phyloP scores from a whole-genome alignment of 768 basidiomycete genomes.

The Mycena alexandri region DNA sequence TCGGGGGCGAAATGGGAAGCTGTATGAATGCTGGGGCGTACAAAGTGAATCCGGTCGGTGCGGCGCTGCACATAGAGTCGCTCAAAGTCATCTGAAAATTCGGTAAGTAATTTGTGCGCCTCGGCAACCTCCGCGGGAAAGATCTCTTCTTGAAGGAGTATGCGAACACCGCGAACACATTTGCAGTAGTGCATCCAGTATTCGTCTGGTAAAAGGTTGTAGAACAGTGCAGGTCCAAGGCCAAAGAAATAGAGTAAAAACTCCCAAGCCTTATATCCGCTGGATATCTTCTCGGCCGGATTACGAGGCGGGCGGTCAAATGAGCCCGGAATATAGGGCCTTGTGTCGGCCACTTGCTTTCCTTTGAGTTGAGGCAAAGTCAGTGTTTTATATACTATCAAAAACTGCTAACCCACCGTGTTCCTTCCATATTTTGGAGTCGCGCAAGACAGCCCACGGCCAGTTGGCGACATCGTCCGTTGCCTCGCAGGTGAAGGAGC shows the following conservation, averaged over 20 bases:
- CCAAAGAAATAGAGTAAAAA: conserved; percentile 39
- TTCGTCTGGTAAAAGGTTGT: conserved; percentile 29
- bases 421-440: conserved; percentile 33
- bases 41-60: conserved; percentile 44
- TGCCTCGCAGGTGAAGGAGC: conserved; percentile 41
- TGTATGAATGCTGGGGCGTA: conserved; percentile 43
- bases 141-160: conserved; percentile 36
- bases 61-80: conserved; percentile 41
- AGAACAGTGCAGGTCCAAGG: conserved; percentile 40
- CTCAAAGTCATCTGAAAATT: conserved; percentile 46
- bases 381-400: too few relatives aligned
- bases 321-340: conserved; percentile 39
- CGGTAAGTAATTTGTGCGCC: conserved; percentile 29
- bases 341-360: conserved; percentile 33
- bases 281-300: conserved; percentile 44
- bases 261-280: conserved; percentile 46
- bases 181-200: conserved; percentile 44
- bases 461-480: conserved; percentile 28
- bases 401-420: conserved; percentile 35
- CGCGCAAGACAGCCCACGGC: conserved; percentile 39
- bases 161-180: conserved; percentile 35
- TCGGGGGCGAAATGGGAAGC: conserved; percentile 41
- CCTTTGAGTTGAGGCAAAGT: background rate
- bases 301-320: conserved; percentile 46
- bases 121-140: conserved; percentile 27